Percentiles rank a stretch among this genome's conserved stretches.
phyloP scores from a whole-genome alignment of 345 rosid species.

The Linum trigynum region DNA sequence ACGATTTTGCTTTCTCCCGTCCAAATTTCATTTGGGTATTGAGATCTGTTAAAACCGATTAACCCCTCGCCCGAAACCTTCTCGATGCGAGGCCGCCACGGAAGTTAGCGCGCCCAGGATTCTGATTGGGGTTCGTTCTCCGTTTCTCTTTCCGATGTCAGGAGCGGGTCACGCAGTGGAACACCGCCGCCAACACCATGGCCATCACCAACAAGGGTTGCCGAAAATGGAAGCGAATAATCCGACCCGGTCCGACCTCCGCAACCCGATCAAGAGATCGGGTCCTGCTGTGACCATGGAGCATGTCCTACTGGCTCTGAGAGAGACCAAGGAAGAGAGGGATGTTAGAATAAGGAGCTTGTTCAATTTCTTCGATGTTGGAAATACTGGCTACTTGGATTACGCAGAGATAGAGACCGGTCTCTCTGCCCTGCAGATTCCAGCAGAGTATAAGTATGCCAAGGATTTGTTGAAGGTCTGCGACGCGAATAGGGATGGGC shows the following conservation, averaged over 20 bases:
- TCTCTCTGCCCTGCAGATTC: slow-evolving; percentile 62
- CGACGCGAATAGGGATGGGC: slow-evolving; percentile 78
- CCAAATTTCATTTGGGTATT: too few relatives aligned
- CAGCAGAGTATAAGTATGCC: slow-evolving; percentile 66
- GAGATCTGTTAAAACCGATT: too few relatives aligned
- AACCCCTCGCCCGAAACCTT: too few relatives aligned
- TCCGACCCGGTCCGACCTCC: slow-evolving; percentile 22
- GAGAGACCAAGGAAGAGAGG: slow-evolving; percentile 81
- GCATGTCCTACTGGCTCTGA: slow-evolving; percentile 60
- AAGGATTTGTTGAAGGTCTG: slow-evolving; percentile 68
- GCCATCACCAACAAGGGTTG: slow-evolving; percentile 9
- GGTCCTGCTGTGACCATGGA: slow-evolving; percentile 52
- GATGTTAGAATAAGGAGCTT: slow-evolving; percentile 54
- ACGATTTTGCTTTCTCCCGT: too few relatives aligned
- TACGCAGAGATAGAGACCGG: slow-evolving; percentile 79
- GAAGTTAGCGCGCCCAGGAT: background rate
- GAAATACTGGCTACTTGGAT: slow-evolving; percentile 57
- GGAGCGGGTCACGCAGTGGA: slow-evolving; percentile 25
- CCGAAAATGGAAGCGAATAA: slow-evolving; percentile 31
- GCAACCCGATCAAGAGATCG: slow-evolving; percentile 38
- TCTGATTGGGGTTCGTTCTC: background rate
- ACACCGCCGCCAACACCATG: background rate
- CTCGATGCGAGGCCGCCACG: background rate
- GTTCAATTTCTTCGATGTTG: slow-evolving; percentile 63
- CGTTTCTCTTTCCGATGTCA: slow-evolving; percentile 5